Evolutionary conservation across 2,329 filamentous ascomycete species (phyloP).

Genomic region (Elsinoe perseae): DNA sequence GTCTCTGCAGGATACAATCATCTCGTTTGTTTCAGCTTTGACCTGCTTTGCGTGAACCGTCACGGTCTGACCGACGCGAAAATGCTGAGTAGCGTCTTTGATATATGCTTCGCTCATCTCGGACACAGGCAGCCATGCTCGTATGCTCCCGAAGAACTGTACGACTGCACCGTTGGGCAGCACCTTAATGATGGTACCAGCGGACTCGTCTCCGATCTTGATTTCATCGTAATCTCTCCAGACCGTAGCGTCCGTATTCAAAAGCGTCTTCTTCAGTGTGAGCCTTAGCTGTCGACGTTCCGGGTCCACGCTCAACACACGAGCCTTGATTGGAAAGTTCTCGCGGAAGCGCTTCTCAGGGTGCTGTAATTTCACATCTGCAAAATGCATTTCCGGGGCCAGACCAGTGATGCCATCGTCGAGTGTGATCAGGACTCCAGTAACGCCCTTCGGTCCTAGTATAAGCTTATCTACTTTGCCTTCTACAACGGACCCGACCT

Average conservation of each 20-base stretch:
- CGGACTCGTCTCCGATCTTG: constrained; percentile 64
- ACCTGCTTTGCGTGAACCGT: constrained; percentile 81
- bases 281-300: constrained; percentile 72
- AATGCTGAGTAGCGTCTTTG: constrained; percentile 79
- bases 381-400: constrained; percentile 78
- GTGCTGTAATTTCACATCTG: constrained; percentile 79
- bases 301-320: constrained; percentile 72
- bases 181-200: constrained; percentile 80
- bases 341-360: constrained; percentile 95
- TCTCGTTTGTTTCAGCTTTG: constrained; percentile 59
- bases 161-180: constrained; percentile 73
- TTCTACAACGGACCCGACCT: constrained; percentile 69
- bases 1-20: constrained; percentile 91
- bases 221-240: constrained; percentile 73
- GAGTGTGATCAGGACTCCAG: constrained; percentile 72
- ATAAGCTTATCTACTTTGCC: constrained; percentile 80
- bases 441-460: constrained; percentile 67
- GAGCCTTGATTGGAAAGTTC: constrained; percentile 72
- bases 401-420: constrained; percentile 84
- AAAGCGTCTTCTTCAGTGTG: constrained; percentile 87
- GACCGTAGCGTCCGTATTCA: constrained; percentile 78
- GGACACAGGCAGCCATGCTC: constrained; percentile 81
- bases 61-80: constrained; percentile 82
- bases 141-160: constrained; percentile 79
- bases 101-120: constrained; percentile 99